Base-by-base conservation (phyloP, 2,329 filamentous ascomycete genomes). In the Dothistroma pini region DNA sequence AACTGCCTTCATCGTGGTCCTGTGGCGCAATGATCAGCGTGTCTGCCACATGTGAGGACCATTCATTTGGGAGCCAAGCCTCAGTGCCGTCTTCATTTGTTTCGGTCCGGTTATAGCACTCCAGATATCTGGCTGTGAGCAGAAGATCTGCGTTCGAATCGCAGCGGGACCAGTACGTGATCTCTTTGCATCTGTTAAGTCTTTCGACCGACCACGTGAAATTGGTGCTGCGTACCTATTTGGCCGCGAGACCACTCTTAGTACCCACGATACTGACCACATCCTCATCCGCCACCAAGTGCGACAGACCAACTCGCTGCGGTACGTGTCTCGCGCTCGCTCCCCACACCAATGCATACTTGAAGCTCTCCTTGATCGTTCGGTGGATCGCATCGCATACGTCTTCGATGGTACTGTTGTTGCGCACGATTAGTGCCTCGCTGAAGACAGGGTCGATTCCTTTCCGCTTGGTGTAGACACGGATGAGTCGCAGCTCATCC, bases 311-410 rank as follows among this genome's bases (percentile, higher is more conserved):
- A 41, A 97, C 93, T 64, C 95, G 83, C 81, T 99, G 95, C 38
- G 96, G 95, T 38, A 97, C 83, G 80, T 99, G 96, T 71, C 91
- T 87, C 38, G 95, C 95, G 76, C 93, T 97, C 19, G 93, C 93
- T 4, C 95, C 95, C 96, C 96, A 99, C 0, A 99, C 95, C 67
- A 97, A 79, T 2, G 95, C 96, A 79, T 97, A 97, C 81, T 97
- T 99, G 84, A 97, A 99, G 4, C 92, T 96, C 65, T 99, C 96
- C 84, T 97, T 99, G 67, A 99, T 80, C 29, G 87, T 95, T 64
- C 95, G 84, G 79, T 99, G 95, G 68, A 99, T 90, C 70, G 91
- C 87, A 76, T 99, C 95, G 77, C 95, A 99, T 10, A 99, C 95
- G 76, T 99, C 93, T 78, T 97, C 95, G 72, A 99, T 92, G 12